Percentiles rank a stretch among this genome's conserved stretches.
Evolutionary conservation across 768 basidiomycete species (phyloP).

Genomic region (Cystofilobasidium bisporidii): DNA sequence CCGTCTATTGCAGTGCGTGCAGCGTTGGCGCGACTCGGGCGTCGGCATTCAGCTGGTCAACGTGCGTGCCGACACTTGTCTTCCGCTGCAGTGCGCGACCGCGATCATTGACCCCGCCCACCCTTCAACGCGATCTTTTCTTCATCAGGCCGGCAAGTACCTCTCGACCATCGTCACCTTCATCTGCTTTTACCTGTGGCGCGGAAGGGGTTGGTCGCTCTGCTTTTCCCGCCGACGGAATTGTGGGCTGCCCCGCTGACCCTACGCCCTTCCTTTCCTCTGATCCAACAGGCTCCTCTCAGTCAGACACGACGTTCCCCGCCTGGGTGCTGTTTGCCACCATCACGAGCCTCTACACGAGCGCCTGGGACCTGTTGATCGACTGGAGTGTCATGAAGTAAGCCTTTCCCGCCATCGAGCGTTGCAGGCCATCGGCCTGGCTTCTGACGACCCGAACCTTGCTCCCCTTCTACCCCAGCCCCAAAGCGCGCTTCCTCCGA

Average conservation of each 20-base stretch:
- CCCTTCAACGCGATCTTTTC: too few species aligned
- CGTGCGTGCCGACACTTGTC: too few species aligned
- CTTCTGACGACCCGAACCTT: neutral
- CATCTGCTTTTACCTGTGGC: conserved; percentile 65
- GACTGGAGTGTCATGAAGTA: conserved; percentile 76
- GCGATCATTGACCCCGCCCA: too few species aligned
- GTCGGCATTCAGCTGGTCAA: conserved; percentile 75
- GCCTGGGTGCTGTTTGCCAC: conserved; percentile 60
- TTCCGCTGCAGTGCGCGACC: too few species aligned
- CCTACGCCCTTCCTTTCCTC: too few species aligned
- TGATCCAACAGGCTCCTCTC: conserved; percentile 37
- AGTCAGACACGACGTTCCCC: conserved; percentile 49
- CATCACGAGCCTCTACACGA: conserved; percentile 59
- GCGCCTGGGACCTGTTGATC: conserved; percentile 66
- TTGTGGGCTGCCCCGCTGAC: neutral
- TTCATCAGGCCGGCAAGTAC: conserved; percentile 54
- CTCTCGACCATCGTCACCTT: conserved; percentile 30
- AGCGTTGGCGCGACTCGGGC: conserved; percentile 64
- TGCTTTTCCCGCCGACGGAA: neutral
- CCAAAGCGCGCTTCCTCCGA: neutral
- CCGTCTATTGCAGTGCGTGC: conserved; percentile 75
- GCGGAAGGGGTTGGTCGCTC: conserved; percentile 48
- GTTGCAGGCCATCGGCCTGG: neutral
- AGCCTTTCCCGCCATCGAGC: neutral
- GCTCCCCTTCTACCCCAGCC: neutral